Base-by-base conservation (phyloP, 108 stramenopile species). In the Cyclotella kingstonii region DNA sequence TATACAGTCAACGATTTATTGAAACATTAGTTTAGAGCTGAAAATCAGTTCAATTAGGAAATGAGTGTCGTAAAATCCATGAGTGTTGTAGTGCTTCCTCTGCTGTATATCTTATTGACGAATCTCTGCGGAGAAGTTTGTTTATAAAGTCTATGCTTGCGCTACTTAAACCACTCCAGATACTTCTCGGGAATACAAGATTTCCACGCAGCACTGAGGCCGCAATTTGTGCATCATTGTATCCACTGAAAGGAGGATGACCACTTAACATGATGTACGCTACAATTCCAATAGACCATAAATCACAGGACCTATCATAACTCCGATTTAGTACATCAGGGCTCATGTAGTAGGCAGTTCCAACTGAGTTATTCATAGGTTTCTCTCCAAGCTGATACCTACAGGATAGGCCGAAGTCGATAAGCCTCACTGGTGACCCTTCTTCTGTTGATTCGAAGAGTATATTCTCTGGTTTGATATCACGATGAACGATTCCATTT, bases 211-310 rank as follows among this genome's bases (percentile, higher is more conserved):
- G 57, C 55, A 89, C 85, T 21, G 63, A 68, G 11, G 42, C 41
- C 8, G 70, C 72, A 23, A 95, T 60, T 29, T 80, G 67, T 6
- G 73, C 18, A 12, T 57, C 62, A 18, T 74, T 48, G 14, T 78
- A 59, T 8, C 92, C 85, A 60, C 89, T 88, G 57, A 96, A 96
- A 0, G 95, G 95, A 12, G 87, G 84, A 60, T 92, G 93, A 3
- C 95, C 95, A 29, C 86, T 89, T 21, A 98, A 59, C 8, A 98
- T 54, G 31, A 96, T 90, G 67, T 89, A 98, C 7, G 80, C 60
- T 43, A 90, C 65, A 8, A 87, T 81, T 34, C 89, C 89, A 12
- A 90, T 60, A 4, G 76, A 76, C 93, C 93, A 96, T 2, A 90
- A 55, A 61, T 96, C 95, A 29, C 80, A 90, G 51, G 87, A 70